Base-by-base conservation (phyloP, 2,329 filamentous ascomycete species). In the Diaporthe sp. region DNA sequence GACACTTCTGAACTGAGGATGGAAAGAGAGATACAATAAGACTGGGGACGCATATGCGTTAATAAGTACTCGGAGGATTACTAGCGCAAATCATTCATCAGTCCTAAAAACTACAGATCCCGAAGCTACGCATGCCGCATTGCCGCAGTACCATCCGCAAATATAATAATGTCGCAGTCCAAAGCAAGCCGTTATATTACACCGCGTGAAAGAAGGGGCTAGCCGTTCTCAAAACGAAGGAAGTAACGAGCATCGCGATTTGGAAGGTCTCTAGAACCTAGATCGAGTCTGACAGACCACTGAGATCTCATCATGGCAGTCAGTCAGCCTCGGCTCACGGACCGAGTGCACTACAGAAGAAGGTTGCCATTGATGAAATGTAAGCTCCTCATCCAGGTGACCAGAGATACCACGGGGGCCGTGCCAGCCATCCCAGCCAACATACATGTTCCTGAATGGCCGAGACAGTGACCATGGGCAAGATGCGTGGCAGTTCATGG, bases 221-320 rank as follows among this genome's bases (percentile, higher is more conserved):
- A n/a, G 63, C 15, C 47, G 63, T 4, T 30, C 30, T 30, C 3
- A 1, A 39, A 22, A 53, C 32, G 30, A 37, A 27, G 4, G 12
- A 4, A 53, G 44, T 8, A 68, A 53, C 15, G 63, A 68, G 53
- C 63, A 68, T 68, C 63, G 63, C 37, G 63, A 39, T 68, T 32
- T 68, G 47, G 63, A 68, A 68, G 63, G 63, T 9, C 47, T 53
- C 63, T 68, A 68, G 63, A 68, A 68, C 32, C 63, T 0, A 39
- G 63, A 30, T 39, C 32, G n/a, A 53, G 44, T 30, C 47, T 39
- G 63, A 39, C 30, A 53, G 44, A 68, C 63, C 47, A 68, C 63
- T 68, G 22, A 39, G 32, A 53, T 53, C 47, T 39, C 44, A 13
- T n/a, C n/a, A 5, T 30, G 17, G 32, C 32, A 13, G 63, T 1